These are phyloP conservation scores for Lunularia cruciata DNA, from an alignment of 225 moss, liverwort and hornwort species.

Conservation along the genomic window DNA sequence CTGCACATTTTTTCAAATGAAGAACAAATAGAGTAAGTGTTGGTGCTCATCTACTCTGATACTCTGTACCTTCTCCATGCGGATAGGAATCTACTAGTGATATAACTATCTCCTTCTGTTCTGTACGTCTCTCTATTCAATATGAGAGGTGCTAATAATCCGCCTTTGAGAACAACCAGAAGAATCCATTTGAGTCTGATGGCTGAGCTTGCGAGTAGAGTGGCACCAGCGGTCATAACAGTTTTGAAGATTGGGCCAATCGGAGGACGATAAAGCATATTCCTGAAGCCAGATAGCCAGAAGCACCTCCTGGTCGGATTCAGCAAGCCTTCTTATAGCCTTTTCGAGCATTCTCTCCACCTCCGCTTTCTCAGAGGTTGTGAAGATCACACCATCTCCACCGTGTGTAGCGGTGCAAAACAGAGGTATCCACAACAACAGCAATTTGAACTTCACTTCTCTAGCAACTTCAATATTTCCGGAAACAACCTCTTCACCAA, in stretches of 20 bases:
- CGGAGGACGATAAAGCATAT: constrained; percentile 65
- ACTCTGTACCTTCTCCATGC: background rate
- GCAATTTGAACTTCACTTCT: constrained; percentile 58
- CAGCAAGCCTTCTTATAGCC: constrained; percentile 49
- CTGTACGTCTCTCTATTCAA: background rate
- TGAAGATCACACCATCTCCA: constrained; percentile 84
- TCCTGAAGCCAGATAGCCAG: constrained; percentile 81
- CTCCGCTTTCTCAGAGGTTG: constrained; percentile 48
- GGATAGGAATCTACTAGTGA: too few species aligned
- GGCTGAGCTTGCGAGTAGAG: constrained; percentile 56
- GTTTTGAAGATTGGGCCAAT: constrained; percentile 81
- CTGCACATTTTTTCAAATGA: background rate
- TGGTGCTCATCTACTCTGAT: background rate
- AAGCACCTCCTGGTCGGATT: constrained; percentile 67
- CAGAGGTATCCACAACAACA: constrained; percentile 74
- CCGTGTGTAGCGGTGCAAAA: constrained; percentile 82
- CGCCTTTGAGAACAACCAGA: background rate
- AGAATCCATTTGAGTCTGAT: constrained; percentile 18
- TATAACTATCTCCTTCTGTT: background rate
- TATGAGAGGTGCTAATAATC: background rate
- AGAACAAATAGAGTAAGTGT: background rate
- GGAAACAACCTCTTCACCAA: constrained; percentile 38
- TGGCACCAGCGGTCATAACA: constrained; percentile 69
- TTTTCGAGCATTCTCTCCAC: constrained; percentile 57
- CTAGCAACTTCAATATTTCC: constrained; percentile 40